These are phyloP conservation scores for Boletus speciosus DNA, from an alignment of 768 basidiomycete species.

Conservation along the genomic window DNA sequence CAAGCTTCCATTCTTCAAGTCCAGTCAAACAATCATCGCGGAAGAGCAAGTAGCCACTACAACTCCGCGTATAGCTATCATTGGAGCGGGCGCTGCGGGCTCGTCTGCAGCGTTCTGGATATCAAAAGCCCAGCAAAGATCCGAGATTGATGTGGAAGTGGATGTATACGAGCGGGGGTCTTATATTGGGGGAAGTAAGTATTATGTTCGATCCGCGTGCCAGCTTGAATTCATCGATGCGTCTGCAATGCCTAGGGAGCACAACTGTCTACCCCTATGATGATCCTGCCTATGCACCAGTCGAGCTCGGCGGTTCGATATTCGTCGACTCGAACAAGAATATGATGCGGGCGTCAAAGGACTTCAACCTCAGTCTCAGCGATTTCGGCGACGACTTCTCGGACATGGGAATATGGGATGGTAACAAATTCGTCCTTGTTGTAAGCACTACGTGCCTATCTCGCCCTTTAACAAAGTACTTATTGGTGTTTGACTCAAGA, in stretches of 20 bases:
- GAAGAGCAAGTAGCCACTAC: constrained; percentile 19
- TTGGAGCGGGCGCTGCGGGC: constrained; percentile 89
- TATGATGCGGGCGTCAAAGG: constrained; percentile 68
- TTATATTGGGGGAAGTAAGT: constrained; percentile 86
- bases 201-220: neutral
- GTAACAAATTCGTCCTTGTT: constrained; percentile 60
- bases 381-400: constrained; percentile 48
- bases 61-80: constrained; percentile 69
- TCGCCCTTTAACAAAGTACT: neutral
- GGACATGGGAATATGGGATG: constrained; percentile 78
- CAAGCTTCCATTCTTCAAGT: constrained; percentile 52
- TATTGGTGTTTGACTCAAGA: constrained; percentile 27
- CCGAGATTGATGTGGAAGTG: constrained; percentile 65
- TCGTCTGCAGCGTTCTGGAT: constrained; percentile 85
- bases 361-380: constrained; percentile 66
- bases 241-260: constrained; percentile 50
- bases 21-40: constrained; percentile 22
- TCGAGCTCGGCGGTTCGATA: constrained; percentile 87
- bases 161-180: constrained; percentile 78
- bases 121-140: constrained; percentile 69
- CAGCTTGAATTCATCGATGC: neutral
- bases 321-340: constrained; percentile 78
- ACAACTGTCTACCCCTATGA: constrained; percentile 72
- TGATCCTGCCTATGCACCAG: constrained; percentile 50
- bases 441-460: constrained; percentile 38